phyloP scores from a whole-genome alignment of 371 early-diverging fungal species.

The Mortierella sp. region DNA sequence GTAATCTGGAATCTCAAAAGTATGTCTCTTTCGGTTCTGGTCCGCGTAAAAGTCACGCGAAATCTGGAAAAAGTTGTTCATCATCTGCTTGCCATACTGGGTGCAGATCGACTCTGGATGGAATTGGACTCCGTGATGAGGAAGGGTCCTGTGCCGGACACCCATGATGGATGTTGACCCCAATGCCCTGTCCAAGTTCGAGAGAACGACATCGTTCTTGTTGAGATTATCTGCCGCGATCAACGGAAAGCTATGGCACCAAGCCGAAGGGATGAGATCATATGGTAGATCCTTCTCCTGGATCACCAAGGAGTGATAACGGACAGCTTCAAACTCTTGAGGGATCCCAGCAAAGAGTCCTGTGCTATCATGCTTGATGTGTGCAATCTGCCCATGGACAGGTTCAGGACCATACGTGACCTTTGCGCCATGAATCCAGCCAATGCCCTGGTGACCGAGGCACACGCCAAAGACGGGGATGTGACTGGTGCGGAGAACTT shows the following conservation, averaged over 20 bases:
- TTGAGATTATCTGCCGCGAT: conserved; percentile 68
- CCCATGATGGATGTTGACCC: conserved; percentile 79
- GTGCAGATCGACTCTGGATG: conserved; percentile 97
- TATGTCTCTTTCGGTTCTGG: not conserved
- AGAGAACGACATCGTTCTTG: conserved; percentile 59
- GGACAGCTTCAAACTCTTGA: conserved; percentile 78
- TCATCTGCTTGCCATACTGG: conserved; percentile 75
- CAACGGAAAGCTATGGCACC: conserved; percentile 44
- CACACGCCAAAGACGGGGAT: conserved; percentile 98
- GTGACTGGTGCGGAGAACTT: conserved; percentile 65
- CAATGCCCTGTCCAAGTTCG: conserved; percentile 1
- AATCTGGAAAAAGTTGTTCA: conserved; percentile 78
- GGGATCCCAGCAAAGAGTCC: conserved; percentile 74
- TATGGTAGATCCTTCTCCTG: conserved; percentile 56
- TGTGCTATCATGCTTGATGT: conserved; percentile 59
- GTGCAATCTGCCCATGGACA: conserved; percentile 89
- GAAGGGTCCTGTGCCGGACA: conserved; percentile 74
- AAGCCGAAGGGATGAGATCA: conserved; percentile 34
- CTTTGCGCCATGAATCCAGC: conserved; percentile 81
- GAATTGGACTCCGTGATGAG: conserved; percentile 94
- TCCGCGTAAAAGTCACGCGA: conserved; percentile 58
- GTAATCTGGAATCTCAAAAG: conserved; percentile 25
- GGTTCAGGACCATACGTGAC: conserved; percentile 76
- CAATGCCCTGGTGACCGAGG: conserved; percentile 97
- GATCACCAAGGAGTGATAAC: conserved; percentile 93